Percentiles rank a stretch among this genome's conserved stretches.
These are phyloP conservation scores for Starmerella apis DNA, from an alignment of 805 yeast genomes.

Conservation along the genomic window DNA sequence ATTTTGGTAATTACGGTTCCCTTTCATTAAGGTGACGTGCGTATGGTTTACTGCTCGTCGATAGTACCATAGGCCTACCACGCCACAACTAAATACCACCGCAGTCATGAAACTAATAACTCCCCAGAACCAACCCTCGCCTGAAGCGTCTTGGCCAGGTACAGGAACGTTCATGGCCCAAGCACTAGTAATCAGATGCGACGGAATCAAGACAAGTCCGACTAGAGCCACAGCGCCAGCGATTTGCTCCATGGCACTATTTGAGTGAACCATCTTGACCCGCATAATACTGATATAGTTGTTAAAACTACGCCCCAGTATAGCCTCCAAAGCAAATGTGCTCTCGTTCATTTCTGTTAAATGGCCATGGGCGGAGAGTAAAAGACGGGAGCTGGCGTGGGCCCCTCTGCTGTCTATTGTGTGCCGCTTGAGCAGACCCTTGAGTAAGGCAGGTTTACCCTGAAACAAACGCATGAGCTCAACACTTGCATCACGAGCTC, in stretches of 20 bases:
- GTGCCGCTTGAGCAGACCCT: not conserved
- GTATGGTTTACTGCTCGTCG: not conserved
- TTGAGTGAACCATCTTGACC: constrained; percentile 12
- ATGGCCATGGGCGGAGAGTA: constrained; percentile 4
- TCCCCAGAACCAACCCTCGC: constrained; percentile 11
- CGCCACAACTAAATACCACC: not conserved
- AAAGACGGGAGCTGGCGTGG: not conserved
- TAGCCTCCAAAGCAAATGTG: constrained; percentile 1
- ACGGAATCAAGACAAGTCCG: constrained; percentile 8
- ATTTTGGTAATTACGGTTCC: not conserved
- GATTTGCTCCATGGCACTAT: constrained; percentile 10
- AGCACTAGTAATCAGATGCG: constrained; percentile 9
- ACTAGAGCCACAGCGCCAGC: constrained; percentile 5
- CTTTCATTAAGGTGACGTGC: not conserved
- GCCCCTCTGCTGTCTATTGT: not conserved
- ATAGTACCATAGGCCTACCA: not conserved
- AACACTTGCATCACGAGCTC: constrained; percentile 2
- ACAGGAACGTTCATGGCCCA: constrained; percentile 14
- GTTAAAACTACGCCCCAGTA: constrained; percentile 7
- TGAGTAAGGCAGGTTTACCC: constrained; percentile 5
- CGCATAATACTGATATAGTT: constrained; percentile 13
- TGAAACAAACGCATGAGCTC: constrained; percentile 6
- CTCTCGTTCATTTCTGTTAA: constrained; percentile 2
- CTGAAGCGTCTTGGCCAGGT: constrained; percentile 3
- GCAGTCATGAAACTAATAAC: constrained; percentile 2